Base-by-base conservation (phyloP, 2,329 filamentous ascomycete genomes). In the Cladosporium sp. region DNA sequence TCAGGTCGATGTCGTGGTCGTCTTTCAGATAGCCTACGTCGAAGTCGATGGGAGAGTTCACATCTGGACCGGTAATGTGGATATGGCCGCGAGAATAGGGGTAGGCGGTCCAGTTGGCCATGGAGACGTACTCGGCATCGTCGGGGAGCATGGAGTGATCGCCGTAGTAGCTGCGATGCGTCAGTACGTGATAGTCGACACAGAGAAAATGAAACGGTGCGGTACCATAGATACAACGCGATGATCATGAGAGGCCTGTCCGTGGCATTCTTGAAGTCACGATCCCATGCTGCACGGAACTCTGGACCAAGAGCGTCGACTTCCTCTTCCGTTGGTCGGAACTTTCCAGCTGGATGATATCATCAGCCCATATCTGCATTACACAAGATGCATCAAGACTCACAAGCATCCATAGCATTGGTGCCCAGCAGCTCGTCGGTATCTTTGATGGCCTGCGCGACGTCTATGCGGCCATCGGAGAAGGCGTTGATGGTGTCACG, bases 11-110 rank as follows among this genome's bases (percentile, higher is more conserved):
- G 1, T 81, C 78, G 61, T 84, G 71, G 12, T 72, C 63, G 53
- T 86, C 80, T 4, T 71, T 77, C 32, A 88, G 76, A 68, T 79
- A 85, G 7, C 83, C 84, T 0, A 78, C 73, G 51, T 83, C 77
- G 57, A 88, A 86, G 58, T 85, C 79, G 4, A 80, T 71, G 0
- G 74, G 69, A 22, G 80, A 77, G 8, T 71, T 64, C 3, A 75
- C 68, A 42, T 79, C 73, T 1, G 77, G 64, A 1, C 74, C 73
- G 0, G 72, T 76, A 65, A 87, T 85, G 71, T 88, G 84, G 57
- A 87, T 78, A 57, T 77, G 75, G 1, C 85, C 85, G 0, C 83
- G 79, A 1, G 83, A 86, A 66, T 80, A 83, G 0, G 85, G 84
- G 65, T 87, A 85, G 0, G 77, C 76, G 0, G 79, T 83, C 69